A percentile compares a stretch with the other conserved stretches of the same genome.
Conservation (phyloP, 2,329 filamentous ascomycete species). For the Rhynchosporium agropyri region DNA sequence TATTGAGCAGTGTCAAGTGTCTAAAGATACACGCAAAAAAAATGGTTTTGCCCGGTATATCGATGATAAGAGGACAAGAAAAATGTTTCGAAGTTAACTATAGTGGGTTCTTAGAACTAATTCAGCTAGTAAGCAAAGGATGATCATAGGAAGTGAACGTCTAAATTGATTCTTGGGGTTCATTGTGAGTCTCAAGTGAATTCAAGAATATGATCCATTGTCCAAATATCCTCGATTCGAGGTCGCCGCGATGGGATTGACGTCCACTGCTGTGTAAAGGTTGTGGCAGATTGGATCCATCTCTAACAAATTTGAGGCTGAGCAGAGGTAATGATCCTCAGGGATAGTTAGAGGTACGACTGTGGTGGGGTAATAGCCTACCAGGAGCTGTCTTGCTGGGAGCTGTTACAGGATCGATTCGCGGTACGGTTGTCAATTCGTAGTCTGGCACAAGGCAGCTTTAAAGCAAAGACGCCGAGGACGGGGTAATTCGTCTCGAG, state of each 20-base stretch:
- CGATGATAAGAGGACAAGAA: no score
- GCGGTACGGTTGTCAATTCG: conserved; percentile 49
- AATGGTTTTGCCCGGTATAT: no score
- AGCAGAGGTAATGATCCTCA: conserved; percentile 61
- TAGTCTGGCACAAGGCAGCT: background rate
- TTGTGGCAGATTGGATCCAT: conserved; percentile 65
- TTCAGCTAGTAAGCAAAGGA: no score
- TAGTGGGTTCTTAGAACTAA: no score
- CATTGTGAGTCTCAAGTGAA: conserved; percentile 52
- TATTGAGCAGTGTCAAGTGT: no score
- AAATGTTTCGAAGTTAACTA: no score
- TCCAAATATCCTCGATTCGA: conserved; percentile 36
- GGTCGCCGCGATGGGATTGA: conserved; percentile 60
- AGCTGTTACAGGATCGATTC: conserved; percentile 50
- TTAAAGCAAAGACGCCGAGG: background rate
- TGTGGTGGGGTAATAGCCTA: no score
- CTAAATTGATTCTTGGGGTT: conserved; percentile 55
- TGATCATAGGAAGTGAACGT: no score
- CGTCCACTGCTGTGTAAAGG: conserved; percentile 66
- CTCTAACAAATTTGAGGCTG: conserved; percentile 50
- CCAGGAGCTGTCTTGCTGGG: conserved; percentile 39
- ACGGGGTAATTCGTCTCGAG: background rate
- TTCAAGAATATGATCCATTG: conserved; percentile 53
- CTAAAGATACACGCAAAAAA: no score
- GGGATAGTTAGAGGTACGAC: conserved; percentile 61